Conservation (phyloP, 805 yeast genomes). For the Priceomyces carsonii region DNA sequence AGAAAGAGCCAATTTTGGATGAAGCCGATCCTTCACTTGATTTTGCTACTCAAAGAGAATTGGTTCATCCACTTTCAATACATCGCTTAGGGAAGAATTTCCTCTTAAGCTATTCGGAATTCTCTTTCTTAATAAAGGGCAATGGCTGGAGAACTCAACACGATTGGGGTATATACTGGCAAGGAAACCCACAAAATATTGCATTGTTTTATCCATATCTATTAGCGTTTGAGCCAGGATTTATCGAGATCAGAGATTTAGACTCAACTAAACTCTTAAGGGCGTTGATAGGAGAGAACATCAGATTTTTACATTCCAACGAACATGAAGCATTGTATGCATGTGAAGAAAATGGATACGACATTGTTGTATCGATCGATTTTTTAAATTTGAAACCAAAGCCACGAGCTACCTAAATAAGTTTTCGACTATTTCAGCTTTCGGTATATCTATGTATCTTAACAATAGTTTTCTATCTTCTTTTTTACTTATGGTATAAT, state of each 20-base stretch:
- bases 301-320: slow-evolving; percentile 82
- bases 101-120: slow-evolving; percentile 84
- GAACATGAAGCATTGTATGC: slow-evolving; percentile 94
- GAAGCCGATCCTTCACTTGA: slow-evolving; percentile 98
- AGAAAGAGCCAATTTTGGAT: slow-evolving; percentile 86
- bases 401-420: too few relatives aligned
- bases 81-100: slow-evolving; percentile 89
- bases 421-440: too few relatives aligned
- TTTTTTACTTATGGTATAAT: too few relatives aligned
- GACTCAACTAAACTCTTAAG: slow-evolving; percentile 83
- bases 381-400: slow-evolving; percentile 68
- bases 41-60: slow-evolving; percentile 80
- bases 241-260: slow-evolving; percentile 90
- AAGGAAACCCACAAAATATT: slow-evolving; percentile 89
- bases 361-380: slow-evolving; percentile 88
- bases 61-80: slow-evolving; percentile 83
- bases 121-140: slow-evolving; percentile 89
- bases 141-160: slow-evolving; percentile 97
- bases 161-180: slow-evolving; percentile 95
- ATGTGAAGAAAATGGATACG: slow-evolving; percentile 87
- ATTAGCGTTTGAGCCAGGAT: slow-evolving; percentile 84
- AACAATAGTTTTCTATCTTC: too few relatives aligned
- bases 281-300: slow-evolving; percentile 90
- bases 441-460: too few relatives aligned
- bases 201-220: slow-evolving; percentile 94